Evolutionary conservation across 1,139 yeast species (phyloP).

Genomic region (Eremothecium coryli): DNA sequence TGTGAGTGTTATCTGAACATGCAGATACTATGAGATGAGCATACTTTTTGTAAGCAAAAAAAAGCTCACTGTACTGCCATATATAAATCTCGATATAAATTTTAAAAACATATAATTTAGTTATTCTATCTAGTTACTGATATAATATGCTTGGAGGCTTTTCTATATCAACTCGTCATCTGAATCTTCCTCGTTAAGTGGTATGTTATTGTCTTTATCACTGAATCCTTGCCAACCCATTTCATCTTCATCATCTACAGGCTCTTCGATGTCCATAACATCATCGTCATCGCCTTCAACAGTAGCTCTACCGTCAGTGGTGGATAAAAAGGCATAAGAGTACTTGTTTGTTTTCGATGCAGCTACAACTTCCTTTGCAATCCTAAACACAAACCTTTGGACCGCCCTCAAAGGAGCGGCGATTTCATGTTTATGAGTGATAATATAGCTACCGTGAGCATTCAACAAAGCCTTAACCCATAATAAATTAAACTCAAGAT

Average conservation of each 20-base stretch:
- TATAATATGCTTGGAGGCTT: no score
- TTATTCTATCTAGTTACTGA: no score
- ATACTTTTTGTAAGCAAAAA: no score
- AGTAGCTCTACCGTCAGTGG: slow-evolving; percentile 29
- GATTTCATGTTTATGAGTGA: slow-evolving; percentile 53
- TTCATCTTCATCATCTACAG: slow-evolving; percentile 26
- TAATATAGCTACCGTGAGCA: slow-evolving; percentile 70
- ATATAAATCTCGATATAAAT: no score
- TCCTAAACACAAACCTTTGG: slow-evolving; percentile 64
- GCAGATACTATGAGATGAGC: no score
- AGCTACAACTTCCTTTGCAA: slow-evolving; percentile 63
- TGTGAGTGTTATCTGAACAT: no score
- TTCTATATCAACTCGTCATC: slow-evolving; percentile 11
- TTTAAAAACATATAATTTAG: no score
- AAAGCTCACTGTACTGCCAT: no score
- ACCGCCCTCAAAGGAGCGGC: slow-evolving; percentile 59
- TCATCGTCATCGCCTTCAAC: slow-evolving; percentile 19
- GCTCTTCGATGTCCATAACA: slow-evolving; percentile 5
- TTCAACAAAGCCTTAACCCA: slow-evolving; percentile 70
- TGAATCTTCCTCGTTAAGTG: slow-evolving; percentile 15
- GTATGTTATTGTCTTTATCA: slow-evolving; percentile 18
- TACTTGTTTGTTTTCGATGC: slow-evolving; percentile 49
- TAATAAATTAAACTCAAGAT: slow-evolving; percentile 69
- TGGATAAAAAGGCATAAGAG: slow-evolving; percentile 38
- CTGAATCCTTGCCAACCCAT: slow-evolving; percentile 27